phyloP scores from a whole-genome alignment of 768 basidiomycete genomes.

The Lactarius tabidus region DNA sequence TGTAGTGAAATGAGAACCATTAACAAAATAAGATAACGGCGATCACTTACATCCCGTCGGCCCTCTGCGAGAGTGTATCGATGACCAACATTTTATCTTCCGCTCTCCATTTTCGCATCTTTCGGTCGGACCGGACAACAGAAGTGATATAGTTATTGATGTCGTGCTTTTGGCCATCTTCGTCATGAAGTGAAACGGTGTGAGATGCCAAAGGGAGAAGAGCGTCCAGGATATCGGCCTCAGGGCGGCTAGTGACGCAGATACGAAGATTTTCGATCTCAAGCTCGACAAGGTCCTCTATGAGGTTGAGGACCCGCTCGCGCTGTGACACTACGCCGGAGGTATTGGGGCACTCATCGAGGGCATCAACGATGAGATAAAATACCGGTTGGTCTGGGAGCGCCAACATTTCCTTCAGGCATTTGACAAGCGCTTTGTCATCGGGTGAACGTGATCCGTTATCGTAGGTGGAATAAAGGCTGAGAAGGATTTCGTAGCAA shows the following conservation, averaged over 20 bases:
- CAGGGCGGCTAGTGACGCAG: slow-evolving; percentile 6
- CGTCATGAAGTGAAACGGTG: neutral
- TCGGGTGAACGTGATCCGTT: neutral
- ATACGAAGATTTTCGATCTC: neutral
- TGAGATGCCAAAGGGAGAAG: neutral
- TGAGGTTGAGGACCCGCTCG: neutral
- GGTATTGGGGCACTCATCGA: slow-evolving; percentile 9
- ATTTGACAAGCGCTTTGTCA: neutral
- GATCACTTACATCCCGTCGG: slow-evolving; percentile 5
- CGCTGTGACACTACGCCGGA: neutral
- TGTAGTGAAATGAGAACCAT: neutral
- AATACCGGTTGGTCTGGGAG: neutral
- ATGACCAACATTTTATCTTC: neutral
- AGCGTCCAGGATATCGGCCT: neutral
- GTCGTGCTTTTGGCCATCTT: neutral
- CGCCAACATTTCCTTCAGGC: neutral
- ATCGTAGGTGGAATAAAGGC: neutral
- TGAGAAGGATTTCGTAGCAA: neutral
- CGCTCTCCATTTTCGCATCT: slow-evolving; percentile 1
- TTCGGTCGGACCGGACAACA: neutral
- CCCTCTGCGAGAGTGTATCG: neutral
- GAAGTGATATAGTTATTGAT: neutral
- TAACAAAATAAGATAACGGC: too few species aligned
- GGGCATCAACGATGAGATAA: slow-evolving; percentile 2
- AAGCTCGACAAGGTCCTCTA: neutral